Conservation (phyloP, 2,329 filamentous ascomycete genomes). For the Paraphaeosphaeria minitans region DNA sequence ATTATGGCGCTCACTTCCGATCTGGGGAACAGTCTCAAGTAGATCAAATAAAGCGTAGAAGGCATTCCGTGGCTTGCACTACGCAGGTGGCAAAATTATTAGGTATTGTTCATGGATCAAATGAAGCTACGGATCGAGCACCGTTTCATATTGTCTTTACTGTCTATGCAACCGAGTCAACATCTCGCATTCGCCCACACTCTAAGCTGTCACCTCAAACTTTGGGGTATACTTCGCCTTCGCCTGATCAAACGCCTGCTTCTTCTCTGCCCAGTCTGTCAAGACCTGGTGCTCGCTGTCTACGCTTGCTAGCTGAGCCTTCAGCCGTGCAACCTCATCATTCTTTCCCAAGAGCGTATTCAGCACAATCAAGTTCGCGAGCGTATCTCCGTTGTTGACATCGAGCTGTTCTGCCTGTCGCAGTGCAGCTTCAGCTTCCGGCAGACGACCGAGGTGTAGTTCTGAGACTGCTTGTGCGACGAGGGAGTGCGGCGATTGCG, state of each 20-base stretch:
- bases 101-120: too few relatives aligned
- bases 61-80: too few relatives aligned
- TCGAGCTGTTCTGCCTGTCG: constrained; percentile 79
- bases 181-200: neutral
- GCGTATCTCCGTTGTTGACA: constrained; percentile 70
- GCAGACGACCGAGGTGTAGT: constrained; percentile 83
- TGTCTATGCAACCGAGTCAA: neutral
- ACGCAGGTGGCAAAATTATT: too few relatives aligned
- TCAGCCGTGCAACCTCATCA: constrained; percentile 63
- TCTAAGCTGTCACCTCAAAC: constrained; percentile 59
- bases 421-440: constrained; percentile 87
- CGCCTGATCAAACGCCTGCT: constrained; percentile 82
- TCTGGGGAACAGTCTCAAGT: too few relatives aligned
- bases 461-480: constrained; percentile 90
- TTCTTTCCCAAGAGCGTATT: constrained; percentile 74
- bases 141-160: neutral
- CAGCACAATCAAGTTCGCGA: constrained; percentile 84
- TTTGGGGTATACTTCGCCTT: constrained; percentile 86
- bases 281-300: constrained; percentile 74
- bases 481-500: constrained; percentile 74
- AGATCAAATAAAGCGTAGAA: too few relatives aligned
- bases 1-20: too few relatives aligned
- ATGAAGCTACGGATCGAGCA: neutral
- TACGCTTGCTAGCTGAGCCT: constrained; percentile 57
- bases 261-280: constrained; percentile 80